phyloP scores from a whole-genome alignment of 2,329 filamentous ascomycete genomes.

The Elsinoe perseae region DNA sequence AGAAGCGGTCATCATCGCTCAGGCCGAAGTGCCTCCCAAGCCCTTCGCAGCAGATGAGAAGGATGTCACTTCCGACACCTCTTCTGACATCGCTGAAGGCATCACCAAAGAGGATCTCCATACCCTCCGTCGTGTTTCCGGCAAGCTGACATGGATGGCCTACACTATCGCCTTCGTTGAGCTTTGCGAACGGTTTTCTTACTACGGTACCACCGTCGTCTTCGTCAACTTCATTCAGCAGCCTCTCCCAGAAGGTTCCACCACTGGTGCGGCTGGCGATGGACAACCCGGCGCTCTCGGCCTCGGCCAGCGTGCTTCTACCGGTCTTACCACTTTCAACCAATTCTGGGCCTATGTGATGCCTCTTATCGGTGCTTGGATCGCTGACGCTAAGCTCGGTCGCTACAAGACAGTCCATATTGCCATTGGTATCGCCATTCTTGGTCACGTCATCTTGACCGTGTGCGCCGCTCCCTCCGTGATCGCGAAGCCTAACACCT shows the following conservation, averaged over 20 bases:
- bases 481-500: conserved; percentile 48
- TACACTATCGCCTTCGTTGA: conserved; percentile 45
- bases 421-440: conserved; percentile 55
- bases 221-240: conserved; percentile 44
- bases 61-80: conserved; percentile 4
- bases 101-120: conserved; percentile 36
- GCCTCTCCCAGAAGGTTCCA: conserved; percentile 28
- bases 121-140: conserved; percentile 39
- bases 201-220: conserved; percentile 36
- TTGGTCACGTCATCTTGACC: conserved; percentile 60
- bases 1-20: conserved; percentile 5
- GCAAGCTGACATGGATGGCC: conserved; percentile 39
- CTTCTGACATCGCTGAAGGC: conserved; percentile 1
- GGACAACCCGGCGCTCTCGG: conserved; percentile 36
- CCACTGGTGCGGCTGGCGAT: conserved; percentile 32
- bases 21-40: conserved; percentile 13
- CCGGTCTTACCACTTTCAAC: conserved; percentile 41
- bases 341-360: conserved; percentile 45
- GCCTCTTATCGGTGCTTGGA: conserved; percentile 40
- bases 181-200: conserved; percentile 42
- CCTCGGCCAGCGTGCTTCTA: conserved; percentile 37
- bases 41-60: conserved; percentile 7
- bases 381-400: conserved; percentile 61
- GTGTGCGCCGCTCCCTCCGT: conserved; percentile 56
- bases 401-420: conserved; percentile 63